These are phyloP conservation scores for Lophium mytilinum DNA, from an alignment of 495 filamentous ascomycete species.

Conservation along the genomic window DNA sequence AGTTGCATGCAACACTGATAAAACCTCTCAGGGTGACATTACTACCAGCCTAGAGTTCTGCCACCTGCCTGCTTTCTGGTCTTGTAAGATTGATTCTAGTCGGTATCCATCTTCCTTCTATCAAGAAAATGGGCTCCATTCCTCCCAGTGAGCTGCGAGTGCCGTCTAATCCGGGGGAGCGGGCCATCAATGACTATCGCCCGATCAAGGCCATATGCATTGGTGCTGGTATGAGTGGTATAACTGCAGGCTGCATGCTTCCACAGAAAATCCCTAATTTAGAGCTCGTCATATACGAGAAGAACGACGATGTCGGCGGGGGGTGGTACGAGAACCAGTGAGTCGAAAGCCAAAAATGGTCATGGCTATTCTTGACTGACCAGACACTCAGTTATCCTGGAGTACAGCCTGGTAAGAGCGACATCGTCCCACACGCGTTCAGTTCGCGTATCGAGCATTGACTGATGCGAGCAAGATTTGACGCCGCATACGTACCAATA, in stretches of 20 bases:
- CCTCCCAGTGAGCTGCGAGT: neutral
- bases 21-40: no score
- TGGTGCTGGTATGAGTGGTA: neutral
- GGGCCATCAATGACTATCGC: neutral
- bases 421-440: neutral
- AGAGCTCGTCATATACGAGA: slow-evolving; percentile 30
- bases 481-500: slow-evolving; percentile 14
- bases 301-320: slow-evolving; percentile 35
- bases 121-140: neutral
- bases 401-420: neutral
- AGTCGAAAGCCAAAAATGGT: no score
- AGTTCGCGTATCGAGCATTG: neutral
- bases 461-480: slow-evolving; percentile 3
- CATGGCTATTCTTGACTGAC: neutral
- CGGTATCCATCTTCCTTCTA: no score
- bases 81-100: no score
- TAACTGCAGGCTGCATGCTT: neutral
- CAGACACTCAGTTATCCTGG: slow-evolving; percentile 2
- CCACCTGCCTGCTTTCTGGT: no score
- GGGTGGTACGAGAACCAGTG: slow-evolving; percentile 36
- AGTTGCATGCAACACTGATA: no score
- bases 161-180: neutral
- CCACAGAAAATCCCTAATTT: neutral
- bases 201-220: neutral
- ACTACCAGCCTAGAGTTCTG: no score